Conservation (phyloP, 768 basidiomycete genomes). For the Boletus sp. region DNA sequence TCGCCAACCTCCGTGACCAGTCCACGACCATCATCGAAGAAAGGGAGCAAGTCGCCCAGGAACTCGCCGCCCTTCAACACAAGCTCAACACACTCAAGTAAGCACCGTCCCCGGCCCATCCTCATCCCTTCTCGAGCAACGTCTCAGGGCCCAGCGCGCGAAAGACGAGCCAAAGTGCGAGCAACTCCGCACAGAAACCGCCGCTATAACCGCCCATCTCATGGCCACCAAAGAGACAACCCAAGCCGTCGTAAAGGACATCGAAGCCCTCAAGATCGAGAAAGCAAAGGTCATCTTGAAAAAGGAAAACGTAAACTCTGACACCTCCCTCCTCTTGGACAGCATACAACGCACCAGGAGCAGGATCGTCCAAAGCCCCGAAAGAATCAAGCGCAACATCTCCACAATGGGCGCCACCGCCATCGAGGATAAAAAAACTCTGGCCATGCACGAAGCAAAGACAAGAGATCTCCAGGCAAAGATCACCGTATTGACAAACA, state of each 20-base stretch:
- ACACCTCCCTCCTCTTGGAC: conserved; percentile 57
- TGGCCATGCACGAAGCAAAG: conserved; percentile 67
- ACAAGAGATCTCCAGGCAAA: conserved; percentile 74
- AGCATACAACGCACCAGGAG: conserved; percentile 60
- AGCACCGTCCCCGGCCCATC: conserved; percentile 12
- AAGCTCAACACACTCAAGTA: conserved; percentile 58
- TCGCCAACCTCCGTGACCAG: conserved; percentile 57
- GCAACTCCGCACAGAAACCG: conserved; percentile 57
- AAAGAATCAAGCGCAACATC: conserved; percentile 82
- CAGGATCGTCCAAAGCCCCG: conserved; percentile 89
- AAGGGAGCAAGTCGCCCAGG: conserved; percentile 52
- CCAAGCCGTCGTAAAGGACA: conserved; percentile 53
- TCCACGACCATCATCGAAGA: conserved; percentile 57
- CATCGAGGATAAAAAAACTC: conserved; percentile 65
- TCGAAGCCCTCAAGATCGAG: conserved; percentile 70
- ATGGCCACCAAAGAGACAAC: conserved; percentile 69
- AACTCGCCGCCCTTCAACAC: conserved; percentile 46
- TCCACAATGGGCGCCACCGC: conserved; percentile 66
- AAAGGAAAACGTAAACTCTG: conserved; percentile 64
- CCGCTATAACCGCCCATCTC: conserved; percentile 57
- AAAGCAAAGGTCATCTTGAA: conserved; percentile 60
- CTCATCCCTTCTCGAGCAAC: not conserved
- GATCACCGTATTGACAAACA: conserved; percentile 61
- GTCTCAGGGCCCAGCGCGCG: conserved; percentile 53
- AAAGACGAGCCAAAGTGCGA: conserved; percentile 69